Conservation (phyloP, 2,329 filamentous ascomycete genomes). For the Dactylonectria macrodidyma region DNA sequence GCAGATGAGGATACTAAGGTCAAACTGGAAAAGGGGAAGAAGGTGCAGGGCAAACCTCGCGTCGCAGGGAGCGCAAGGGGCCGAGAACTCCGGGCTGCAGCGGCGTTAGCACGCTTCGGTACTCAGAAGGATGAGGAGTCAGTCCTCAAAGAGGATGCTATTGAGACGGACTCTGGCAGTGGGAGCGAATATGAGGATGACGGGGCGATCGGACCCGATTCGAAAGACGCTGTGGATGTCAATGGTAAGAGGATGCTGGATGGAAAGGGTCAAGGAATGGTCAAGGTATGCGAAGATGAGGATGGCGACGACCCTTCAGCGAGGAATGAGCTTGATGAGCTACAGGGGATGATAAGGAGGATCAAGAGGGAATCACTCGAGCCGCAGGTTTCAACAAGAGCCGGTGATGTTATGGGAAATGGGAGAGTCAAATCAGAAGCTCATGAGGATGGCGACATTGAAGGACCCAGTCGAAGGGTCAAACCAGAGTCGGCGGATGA, state of each 20-base stretch:
- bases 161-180: conserved; percentile 59
- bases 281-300: conserved; percentile 84
- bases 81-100: conserved; percentile 81
- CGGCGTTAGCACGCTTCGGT: conserved; percentile 82
- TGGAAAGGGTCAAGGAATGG: conserved; percentile 75
- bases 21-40: conserved; percentile 77
- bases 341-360: conserved; percentile 62
- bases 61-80: conserved; percentile 83
- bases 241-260: conserved; percentile 77
- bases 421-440: conserved; percentile 12
- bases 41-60: conserved; percentile 75
- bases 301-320: conserved; percentile 61
- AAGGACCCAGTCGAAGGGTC: conserved; percentile 9
- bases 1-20: conserved; percentile 77
- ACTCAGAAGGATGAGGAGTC: conserved; percentile 64
- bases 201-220: conserved; percentile 56
- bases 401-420: background rate
- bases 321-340: conserved; percentile 72
- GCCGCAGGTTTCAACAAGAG: background rate
- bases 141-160: conserved; percentile 51
- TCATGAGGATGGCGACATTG: background rate
- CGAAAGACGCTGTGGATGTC: conserved; percentile 72
- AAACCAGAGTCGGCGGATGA: conserved; percentile 32
- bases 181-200: conserved; percentile 66
- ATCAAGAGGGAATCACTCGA: conserved; percentile 43